Evolutionary conservation across 208 protist genomes (phyloP).

Genomic region (Borovskyia barvae): DNA sequence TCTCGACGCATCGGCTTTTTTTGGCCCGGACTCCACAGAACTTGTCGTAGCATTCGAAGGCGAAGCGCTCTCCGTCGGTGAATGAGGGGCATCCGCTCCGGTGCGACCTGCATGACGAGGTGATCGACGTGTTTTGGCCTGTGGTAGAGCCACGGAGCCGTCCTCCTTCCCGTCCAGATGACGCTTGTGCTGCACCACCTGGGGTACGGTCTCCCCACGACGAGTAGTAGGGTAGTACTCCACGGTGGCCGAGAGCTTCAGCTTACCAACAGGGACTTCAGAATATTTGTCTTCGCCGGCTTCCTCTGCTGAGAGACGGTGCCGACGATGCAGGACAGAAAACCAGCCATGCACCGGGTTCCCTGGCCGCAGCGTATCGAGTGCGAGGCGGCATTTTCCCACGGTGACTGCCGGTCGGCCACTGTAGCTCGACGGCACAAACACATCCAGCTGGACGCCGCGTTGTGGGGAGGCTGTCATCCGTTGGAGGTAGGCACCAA

Average conservation of each 20-base stretch:
- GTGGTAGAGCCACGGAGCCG: constrained; percentile 5
- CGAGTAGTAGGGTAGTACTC: constrained; percentile 37
- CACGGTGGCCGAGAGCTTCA: constrained; percentile 51
- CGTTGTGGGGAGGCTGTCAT: constrained; percentile 53
- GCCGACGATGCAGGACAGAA: constrained; percentile 47
- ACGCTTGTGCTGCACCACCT: constrained; percentile 8
- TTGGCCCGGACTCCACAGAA: no score
- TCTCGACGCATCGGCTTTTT: no score
- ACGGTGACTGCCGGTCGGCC: constrained; percentile 58
- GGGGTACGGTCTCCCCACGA: not conserved
- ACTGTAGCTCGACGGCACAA: constrained; percentile 82
- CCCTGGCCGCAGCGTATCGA: constrained; percentile 42
- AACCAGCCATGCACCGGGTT: constrained; percentile 70
- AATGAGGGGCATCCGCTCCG: not conserved
- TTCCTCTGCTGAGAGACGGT: not conserved
- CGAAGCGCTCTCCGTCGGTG: not conserved
- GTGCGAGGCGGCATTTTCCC: constrained; percentile 51
- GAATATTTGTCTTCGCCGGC: not conserved
- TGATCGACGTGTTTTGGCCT: constrained; percentile 21
- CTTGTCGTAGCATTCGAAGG: not conserved
- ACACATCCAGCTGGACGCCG: constrained; percentile 74
- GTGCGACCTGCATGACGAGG: constrained; percentile 9
- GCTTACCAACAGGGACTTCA: constrained; percentile 38
- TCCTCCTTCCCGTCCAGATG: constrained; percentile 6
- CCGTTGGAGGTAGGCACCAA: constrained; percentile 58